phyloP scores from a whole-genome alignment of 176 grass and related monocot genomes.

The Aegilops bicornis region DNA sequence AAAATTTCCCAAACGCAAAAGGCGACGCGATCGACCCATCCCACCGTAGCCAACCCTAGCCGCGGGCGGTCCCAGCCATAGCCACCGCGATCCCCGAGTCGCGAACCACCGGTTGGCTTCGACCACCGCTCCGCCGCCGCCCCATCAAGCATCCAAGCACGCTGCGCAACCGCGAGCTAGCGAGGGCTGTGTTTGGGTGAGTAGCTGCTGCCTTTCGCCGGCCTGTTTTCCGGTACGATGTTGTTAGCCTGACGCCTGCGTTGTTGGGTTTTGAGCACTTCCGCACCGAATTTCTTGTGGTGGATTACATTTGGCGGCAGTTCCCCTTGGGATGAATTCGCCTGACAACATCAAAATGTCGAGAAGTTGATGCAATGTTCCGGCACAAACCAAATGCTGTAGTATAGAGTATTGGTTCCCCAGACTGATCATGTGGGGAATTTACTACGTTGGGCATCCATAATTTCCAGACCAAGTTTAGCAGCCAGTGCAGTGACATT shows the following conservation, averaged over 20 bases:
- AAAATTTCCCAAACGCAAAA: neutral
- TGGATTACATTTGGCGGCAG: neutral
- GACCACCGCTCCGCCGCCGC: neutral
- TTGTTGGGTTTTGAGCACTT: neutral
- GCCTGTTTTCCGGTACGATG: neutral
- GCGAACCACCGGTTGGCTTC: neutral
- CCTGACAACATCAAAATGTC: neutral
- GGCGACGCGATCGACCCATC: neutral
- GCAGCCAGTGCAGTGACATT: neutral
- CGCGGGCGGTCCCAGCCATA: neutral
- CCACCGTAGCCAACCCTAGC: constrained; percentile 1
- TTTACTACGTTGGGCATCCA: neutral
- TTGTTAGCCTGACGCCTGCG: neutral
- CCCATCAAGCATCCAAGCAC: neutral
- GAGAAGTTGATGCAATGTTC: neutral
- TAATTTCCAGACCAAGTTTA: neutral
- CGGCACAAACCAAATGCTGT: neutral
- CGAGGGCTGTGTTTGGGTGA: neutral
- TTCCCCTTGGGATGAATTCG: neutral
- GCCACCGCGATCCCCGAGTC: neutral
- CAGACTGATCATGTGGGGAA: neutral
- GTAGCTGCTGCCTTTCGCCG: neutral
- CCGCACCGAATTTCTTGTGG: neutral
- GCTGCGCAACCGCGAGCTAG: neutral
- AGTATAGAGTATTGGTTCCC: neutral